These are phyloP conservation scores for Coffea canephora DNA, from an alignment of 257 asterid species.

Conservation along the genomic window DNA sequence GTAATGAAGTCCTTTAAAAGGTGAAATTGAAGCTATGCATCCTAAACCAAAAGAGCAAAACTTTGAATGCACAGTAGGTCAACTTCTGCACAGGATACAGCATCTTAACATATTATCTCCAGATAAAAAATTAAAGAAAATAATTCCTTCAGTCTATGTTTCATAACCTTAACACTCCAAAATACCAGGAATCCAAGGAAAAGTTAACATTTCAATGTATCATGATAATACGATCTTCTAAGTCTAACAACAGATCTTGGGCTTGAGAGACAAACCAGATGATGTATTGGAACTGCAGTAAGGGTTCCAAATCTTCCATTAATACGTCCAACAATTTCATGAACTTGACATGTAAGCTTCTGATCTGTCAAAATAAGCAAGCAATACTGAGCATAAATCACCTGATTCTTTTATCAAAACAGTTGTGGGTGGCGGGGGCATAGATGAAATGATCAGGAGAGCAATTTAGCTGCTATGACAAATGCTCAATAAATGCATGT, in stretches of 20 bases:
- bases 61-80: neutral
- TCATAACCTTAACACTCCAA: no score
- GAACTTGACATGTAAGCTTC: constrained; percentile 96
- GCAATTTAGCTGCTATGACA: neutral
- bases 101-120: neutral
- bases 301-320: constrained; percentile 93
- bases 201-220: neutral
- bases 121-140: neutral
- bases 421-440: neutral
- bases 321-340: constrained; percentile 96
- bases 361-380: constrained; percentile 50
- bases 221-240: no score
- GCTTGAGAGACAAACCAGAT: constrained; percentile 62
- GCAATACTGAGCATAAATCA: neutral
- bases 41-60: neutral
- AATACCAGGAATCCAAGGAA: neutral
- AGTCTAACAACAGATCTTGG: no score
- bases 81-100: neutral
- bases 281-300: constrained; percentile 92
- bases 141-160: neutral
- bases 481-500: neutral
- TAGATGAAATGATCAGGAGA: neutral
- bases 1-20: neutral
- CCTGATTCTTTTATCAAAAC: constrained; percentile 1
- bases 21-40: neutral